Conservation (phyloP, 2,329 filamentous ascomycete genomes). For the Teratosphaeria viscida region DNA sequence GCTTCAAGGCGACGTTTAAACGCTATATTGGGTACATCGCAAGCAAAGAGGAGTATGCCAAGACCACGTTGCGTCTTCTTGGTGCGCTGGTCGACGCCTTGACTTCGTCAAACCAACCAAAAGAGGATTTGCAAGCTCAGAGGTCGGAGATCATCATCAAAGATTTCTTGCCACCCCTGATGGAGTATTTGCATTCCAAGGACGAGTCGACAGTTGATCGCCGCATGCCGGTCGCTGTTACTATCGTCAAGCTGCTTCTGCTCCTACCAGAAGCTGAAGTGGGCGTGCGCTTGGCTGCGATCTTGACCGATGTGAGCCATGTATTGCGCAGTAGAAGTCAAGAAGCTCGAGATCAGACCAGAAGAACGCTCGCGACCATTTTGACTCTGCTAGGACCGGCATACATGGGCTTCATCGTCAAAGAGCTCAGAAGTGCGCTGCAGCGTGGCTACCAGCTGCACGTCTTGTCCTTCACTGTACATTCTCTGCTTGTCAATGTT, state of each 20-base stretch:
- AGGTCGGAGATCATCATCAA: slow-evolving; percentile 43
- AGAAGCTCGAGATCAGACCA: slow-evolving; percentile 81
- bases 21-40: slow-evolving; percentile 75
- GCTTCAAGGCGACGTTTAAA: slow-evolving; percentile 75
- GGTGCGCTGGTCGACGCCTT: slow-evolving; percentile 73
- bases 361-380: slow-evolving; percentile 79
- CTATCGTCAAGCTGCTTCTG: slow-evolving; percentile 76
- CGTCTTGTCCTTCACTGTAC: slow-evolving; percentile 87
- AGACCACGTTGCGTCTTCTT: slow-evolving; percentile 72
- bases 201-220: slow-evolving; percentile 90
- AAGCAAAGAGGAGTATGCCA: slow-evolving; percentile 72
- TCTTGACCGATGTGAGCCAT: slow-evolving; percentile 85
- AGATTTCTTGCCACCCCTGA: slow-evolving; percentile 66
- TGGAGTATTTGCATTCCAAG: slow-evolving; percentile 84
- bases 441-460: slow-evolving; percentile 85
- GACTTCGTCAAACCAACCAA: slow-evolving; percentile 21
- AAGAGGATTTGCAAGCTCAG: slow-evolving; percentile 6
- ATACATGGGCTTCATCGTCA: slow-evolving; percentile 87
- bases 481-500: slow-evolving; percentile 72
- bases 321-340: slow-evolving; percentile 82
- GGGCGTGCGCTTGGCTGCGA: slow-evolving; percentile 62
- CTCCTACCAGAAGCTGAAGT: slow-evolving; percentile 66
- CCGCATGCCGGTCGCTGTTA: slow-evolving; percentile 79
- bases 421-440: slow-evolving; percentile 74
- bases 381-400: slow-evolving; percentile 66